Percentiles rank a stretch among this genome's conserved stretches.
Conservation (phyloP, 2,329 filamentous ascomycete genomes). For the Teratosphaeria zuluensis region DNA sequence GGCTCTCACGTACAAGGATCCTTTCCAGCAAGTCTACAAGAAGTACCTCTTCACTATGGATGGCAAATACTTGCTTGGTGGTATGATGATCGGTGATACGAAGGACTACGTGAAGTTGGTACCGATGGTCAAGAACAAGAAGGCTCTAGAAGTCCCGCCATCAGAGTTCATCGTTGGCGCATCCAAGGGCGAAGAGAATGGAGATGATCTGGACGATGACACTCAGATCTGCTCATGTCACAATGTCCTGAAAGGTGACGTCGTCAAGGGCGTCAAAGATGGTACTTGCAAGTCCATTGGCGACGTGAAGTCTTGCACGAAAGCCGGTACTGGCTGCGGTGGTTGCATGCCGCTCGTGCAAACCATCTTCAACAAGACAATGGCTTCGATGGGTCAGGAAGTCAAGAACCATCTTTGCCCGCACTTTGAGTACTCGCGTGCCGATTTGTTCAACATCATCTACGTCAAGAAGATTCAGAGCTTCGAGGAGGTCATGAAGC, state of each 20-base stretch:
- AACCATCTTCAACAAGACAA: conserved; percentile 81
- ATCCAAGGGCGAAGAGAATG: conserved; percentile 64
- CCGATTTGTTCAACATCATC: conserved; percentile 83
- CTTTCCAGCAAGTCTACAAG: conserved; percentile 82
- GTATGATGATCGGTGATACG: conserved; percentile 95
- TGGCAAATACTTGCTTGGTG: conserved; percentile 82
- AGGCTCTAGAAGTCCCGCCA: conserved; percentile 65
- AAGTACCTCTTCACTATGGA: conserved; percentile 87
- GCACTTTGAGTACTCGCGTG: conserved; percentile 74
- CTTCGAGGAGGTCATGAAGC: conserved; percentile 67
- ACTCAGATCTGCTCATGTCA: conserved; percentile 89
- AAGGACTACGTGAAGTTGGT: conserved; percentile 84
- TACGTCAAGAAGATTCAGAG: conserved; percentile 68
- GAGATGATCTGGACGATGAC: conserved; percentile 70
- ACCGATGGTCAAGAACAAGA: conserved; percentile 76
- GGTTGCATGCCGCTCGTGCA: conserved; percentile 84
- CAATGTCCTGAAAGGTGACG: conserved; percentile 79
- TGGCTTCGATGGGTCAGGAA: conserved; percentile 76
- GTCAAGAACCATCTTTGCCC: conserved; percentile 78
- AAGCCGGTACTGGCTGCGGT: conserved; percentile 82
- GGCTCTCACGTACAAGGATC: conserved; percentile 78
- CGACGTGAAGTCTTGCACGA: conserved; percentile 81
- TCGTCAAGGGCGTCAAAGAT: conserved; percentile 62
- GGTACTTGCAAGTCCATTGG: conserved; percentile 72
- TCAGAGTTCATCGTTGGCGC: conserved; percentile 76